Evolutionary conservation across 805 yeast species (phyloP).

Genomic region (Komagataella kurtzmanii): DNA sequence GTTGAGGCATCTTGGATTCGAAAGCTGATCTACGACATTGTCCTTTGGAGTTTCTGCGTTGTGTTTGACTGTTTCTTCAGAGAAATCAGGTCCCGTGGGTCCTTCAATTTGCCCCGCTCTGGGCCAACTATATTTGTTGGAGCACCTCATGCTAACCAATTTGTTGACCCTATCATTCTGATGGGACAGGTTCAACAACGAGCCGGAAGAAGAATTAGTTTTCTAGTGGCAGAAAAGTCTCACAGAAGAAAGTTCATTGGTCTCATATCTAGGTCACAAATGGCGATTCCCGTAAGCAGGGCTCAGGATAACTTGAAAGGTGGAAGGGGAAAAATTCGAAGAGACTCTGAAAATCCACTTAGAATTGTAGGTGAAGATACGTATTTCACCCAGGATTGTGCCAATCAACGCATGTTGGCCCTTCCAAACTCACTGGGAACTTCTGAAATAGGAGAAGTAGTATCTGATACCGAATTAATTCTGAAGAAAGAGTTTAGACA

Average conservation of each 20-base stretch:
- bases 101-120: slow-evolving; percentile 41
- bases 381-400: slow-evolving; percentile 47
- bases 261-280: slow-evolving; percentile 55
- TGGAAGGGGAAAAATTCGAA: slow-evolving; percentile 53
- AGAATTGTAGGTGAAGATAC: slow-evolving; percentile 55
- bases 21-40: slow-evolving; percentile 33
- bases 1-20: slow-evolving; percentile 5
- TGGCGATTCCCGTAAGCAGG: slow-evolving; percentile 83
- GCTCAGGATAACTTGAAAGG: slow-evolving; percentile 73
- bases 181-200: slow-evolving; percentile 62
- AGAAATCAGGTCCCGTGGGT: slow-evolving; percentile 63
- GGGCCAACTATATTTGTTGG: slow-evolving; percentile 70
- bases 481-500: slow-evolving; percentile 56
- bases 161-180: slow-evolving; percentile 60
- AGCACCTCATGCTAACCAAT: slow-evolving; percentile 83
- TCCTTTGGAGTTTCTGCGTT: slow-evolving; percentile 30
- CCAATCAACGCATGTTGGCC: slow-evolving; percentile 54
- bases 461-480: slow-evolving; percentile 57
- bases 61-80: slow-evolving; percentile 53
- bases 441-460: slow-evolving; percentile 51
- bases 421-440: slow-evolving; percentile 71
- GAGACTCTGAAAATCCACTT: slow-evolving; percentile 35
- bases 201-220: slow-evolving; percentile 32
- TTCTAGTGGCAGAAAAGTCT: slow-evolving; percentile 40
- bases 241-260: slow-evolving; percentile 50